A percentile compares a stretch with the other conserved stretches of the same genome.
phyloP scores from a whole-genome alignment of 1,284 basidiomycete species.

The Moesziomyces globuligerus region DNA sequence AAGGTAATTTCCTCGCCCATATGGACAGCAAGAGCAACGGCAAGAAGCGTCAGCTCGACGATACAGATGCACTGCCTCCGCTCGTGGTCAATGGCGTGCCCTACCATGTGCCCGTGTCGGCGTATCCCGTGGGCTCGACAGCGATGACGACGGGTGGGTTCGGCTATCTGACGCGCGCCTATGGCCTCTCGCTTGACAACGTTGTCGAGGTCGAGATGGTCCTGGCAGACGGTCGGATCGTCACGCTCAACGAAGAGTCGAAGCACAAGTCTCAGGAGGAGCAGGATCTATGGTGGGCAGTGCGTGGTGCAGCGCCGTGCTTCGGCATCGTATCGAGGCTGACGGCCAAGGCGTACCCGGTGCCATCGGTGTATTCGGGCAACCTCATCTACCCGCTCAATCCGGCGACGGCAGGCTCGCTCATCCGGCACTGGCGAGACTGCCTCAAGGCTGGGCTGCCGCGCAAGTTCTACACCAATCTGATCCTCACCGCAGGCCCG shows the following conservation, averaged over 20 bases:
- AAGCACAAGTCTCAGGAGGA: slow-evolving; percentile 59
- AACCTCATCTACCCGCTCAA: slow-evolving; percentile 90
- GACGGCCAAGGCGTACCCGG: slow-evolving; percentile 83
- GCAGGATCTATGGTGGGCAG: slow-evolving; percentile 81
- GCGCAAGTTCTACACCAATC: slow-evolving; percentile 84
- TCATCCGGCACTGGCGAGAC: slow-evolving; percentile 90
- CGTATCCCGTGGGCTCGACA: slow-evolving; percentile 75
- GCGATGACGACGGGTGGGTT: slow-evolving; percentile 88
- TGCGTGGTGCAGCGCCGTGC: slow-evolving; percentile 83
- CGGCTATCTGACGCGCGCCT: slow-evolving; percentile 83
- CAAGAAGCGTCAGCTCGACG: slow-evolving; percentile 22
- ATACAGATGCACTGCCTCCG: slow-evolving; percentile 12
- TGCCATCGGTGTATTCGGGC: slow-evolving; percentile 87
- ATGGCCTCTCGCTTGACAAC: slow-evolving; percentile 73
- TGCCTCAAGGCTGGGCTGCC: slow-evolving; percentile 80
- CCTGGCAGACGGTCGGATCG: slow-evolving; percentile 58
- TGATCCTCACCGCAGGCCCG: slow-evolving; percentile 84
- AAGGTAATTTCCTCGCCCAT: slow-evolving; percentile 33
- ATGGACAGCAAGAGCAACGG: slow-evolving; percentile 30
- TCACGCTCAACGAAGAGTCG: slow-evolving; percentile 52
- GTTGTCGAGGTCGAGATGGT: slow-evolving; percentile 63
- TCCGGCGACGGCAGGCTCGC: slow-evolving; percentile 80
- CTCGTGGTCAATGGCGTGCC: slow-evolving; percentile 52
- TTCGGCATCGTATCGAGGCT: slow-evolving; percentile 88
- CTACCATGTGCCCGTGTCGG: slow-evolving; percentile 64